A percentile compares a stretch with the other conserved stretches of the same genome.
These are phyloP conservation scores for Cantharellus anzutake DNA, from an alignment of 768 basidiomycete genomes.

Conservation along the genomic window DNA sequence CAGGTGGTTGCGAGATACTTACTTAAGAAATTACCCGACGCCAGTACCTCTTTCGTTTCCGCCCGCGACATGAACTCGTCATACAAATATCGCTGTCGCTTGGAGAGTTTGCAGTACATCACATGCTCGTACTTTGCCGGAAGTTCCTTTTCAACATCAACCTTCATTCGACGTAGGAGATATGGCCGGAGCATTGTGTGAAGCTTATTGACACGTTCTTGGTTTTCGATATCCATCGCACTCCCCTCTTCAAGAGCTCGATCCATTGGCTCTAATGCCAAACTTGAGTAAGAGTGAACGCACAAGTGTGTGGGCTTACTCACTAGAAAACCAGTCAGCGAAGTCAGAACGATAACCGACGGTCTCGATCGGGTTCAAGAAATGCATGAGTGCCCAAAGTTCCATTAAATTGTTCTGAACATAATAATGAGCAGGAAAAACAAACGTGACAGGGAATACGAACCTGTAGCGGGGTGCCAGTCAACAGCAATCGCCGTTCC, in stretches of 20 bases:
- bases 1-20: not conserved
- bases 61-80: constrained; percentile 90
- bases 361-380: constrained; percentile 19
- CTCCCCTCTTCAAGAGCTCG: constrained; percentile 80
- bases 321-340: constrained; percentile 91
- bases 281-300: not conserved
- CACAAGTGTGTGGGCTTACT: constrained; percentile 18
- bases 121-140: constrained; percentile 74
- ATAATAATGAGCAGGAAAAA: not conserved
- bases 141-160: constrained; percentile 22
- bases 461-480: constrained; percentile 26
- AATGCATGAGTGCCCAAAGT: constrained; percentile 23
- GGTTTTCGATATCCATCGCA: constrained; percentile 56
- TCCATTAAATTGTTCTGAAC: constrained; percentile 26
- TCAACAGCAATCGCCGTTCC: constrained; percentile 23
- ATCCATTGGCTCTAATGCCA: constrained; percentile 61
- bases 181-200: constrained; percentile 22
- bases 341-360: constrained; percentile 24
- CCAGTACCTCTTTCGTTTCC: constrained; percentile 61
- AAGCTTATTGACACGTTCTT: constrained; percentile 71
- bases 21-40: constrained; percentile 42
- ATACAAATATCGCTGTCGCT: constrained; percentile 85
- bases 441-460: not conserved
- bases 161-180: constrained; percentile 21
- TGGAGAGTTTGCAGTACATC: constrained; percentile 71